A percentile compares a stretch with the other conserved stretches of the same genome.
These are phyloP conservation scores for Asclepias syriaca DNA, from an alignment of 257 asterid genomes.

Conservation along the genomic window DNA sequence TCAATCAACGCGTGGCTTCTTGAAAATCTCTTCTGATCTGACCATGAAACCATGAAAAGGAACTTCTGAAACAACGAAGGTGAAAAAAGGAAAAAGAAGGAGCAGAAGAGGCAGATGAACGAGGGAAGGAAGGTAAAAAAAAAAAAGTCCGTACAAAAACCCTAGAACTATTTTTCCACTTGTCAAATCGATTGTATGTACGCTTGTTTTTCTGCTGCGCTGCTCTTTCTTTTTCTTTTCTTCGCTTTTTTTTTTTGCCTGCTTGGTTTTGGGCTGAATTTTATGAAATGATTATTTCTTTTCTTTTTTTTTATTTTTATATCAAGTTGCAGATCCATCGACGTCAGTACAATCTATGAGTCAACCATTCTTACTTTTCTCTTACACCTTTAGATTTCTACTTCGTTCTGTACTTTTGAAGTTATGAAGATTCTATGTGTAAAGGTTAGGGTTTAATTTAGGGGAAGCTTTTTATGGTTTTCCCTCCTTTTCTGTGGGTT, in stretches of 20 bases:
- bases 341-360: constrained; percentile 19
- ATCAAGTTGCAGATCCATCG: constrained; percentile 47
- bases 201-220: not conserved
- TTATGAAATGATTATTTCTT: not conserved
- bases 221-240: not conserved
- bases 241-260: too few species aligned
- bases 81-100: not conserved
- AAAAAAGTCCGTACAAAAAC: constrained; percentile 12
- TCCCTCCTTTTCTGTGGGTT: too few species aligned
- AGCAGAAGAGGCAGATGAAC: not conserved
- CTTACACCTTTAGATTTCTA: constrained; percentile 11
- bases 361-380: constrained; percentile 10
- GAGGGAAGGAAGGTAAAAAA: constrained; percentile 16
- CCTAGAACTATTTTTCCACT: constrained; percentile 21
- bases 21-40: constrained; percentile 48
- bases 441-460: constrained; percentile 10
- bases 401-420: constrained; percentile 7
- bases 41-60: constrained; percentile 19
- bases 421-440: not conserved
- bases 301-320: not conserved
- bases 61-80: not conserved
- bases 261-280: not conserved
- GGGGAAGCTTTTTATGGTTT: not conserved
- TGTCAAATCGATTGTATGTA: constrained; percentile 7
- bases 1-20: constrained; percentile 34